Evolutionary conservation across 2,329 filamentous ascomycete species (phyloP), one percentile per base, ranked within the genome.

Genomic region (Ceratocystis cubensis): DNA sequence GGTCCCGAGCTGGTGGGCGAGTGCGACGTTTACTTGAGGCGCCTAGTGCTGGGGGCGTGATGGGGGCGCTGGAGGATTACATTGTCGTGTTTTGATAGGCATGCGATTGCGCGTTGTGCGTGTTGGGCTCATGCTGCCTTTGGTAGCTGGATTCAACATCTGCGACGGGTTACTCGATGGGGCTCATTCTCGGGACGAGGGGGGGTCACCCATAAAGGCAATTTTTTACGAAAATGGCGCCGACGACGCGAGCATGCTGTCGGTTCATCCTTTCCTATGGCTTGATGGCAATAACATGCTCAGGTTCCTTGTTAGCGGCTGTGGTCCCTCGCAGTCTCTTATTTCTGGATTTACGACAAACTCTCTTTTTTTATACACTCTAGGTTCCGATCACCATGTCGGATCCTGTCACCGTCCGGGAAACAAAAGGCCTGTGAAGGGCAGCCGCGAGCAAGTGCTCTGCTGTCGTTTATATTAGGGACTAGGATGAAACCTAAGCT

Each of bases 121-220:
- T 72, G 70, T 69, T 71, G 70, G 30, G 22, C 41, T 28, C 10
- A 8, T n/a, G 13, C 33, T 17, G 28, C 7, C 56, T 33, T 10
- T 15, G 56, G 56, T 28, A 13, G 61, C 22, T 13, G 20, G 20
- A 41, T 41, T 20, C 22, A 30, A 20, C 56, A 17, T 66, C 71
- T 74, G 75, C 76, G 78, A 61, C 45, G 62, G 44, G 61, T 96
- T 95, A 97, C 93, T 96, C 92, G 91, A 97, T 96, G 93, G 93
- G 93, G 93, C 93, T 96, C 91, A 97, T 96, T 96, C 91, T 96
- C 88, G 93, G 91, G 84, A 88, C 92, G 91, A 96, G 91, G 88
- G 88, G 78, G 77, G 76, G 78, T 74, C 73, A 75, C 57, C 50
- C 62, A 56, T 25, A 59, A 64, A 69, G 61, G 48, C 66, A 61